Conservation (phyloP, 164 flowering plant species). For the Aristolochia contorta region DNA sequence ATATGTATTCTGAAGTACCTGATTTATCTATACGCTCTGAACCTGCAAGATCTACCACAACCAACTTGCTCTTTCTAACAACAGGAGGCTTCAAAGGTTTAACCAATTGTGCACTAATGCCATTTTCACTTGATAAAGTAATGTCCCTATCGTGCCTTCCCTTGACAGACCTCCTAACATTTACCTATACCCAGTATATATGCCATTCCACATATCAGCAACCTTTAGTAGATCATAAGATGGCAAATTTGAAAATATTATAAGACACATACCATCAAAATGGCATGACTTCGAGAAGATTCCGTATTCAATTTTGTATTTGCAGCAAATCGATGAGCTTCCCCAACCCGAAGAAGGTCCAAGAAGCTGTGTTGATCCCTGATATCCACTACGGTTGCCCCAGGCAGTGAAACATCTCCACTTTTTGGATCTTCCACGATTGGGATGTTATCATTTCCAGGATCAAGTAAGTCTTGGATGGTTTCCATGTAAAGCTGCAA, state of each 20-base stretch:
- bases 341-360: constrained; percentile 75
- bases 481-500: constrained; percentile 97
- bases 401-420: constrained; percentile 94
- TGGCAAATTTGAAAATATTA: too few relatives aligned
- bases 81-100: constrained; percentile 58
- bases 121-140: constrained; percentile 42
- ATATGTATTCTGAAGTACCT: constrained; percentile 27
- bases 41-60: constrained; percentile 97
- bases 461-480: constrained; percentile 92
- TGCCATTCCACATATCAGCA: not conserved
- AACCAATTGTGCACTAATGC: constrained; percentile 27
- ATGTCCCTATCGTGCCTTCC: constrained; percentile 38
- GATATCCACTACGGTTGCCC: constrained; percentile 63
- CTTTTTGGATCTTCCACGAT: constrained; percentile 90
- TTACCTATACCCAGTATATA: constrained; percentile 42
- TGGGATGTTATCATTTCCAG: constrained; percentile 74
- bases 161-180: constrained; percentile 55
- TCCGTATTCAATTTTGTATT: constrained; percentile 94
- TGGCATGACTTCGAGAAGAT: constrained; percentile 98
- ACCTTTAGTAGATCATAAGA: too few relatives aligned
- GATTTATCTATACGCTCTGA: constrained; percentile 96
- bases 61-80: constrained; percentile 79
- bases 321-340: constrained; percentile 94
- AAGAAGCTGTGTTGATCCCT: constrained; percentile 78
- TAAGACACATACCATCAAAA: constrained; percentile 57